These are phyloP conservation scores for Sesbania bispinosa DNA, from an alignment of 306 rosid genomes.

Conservation along the genomic window DNA sequence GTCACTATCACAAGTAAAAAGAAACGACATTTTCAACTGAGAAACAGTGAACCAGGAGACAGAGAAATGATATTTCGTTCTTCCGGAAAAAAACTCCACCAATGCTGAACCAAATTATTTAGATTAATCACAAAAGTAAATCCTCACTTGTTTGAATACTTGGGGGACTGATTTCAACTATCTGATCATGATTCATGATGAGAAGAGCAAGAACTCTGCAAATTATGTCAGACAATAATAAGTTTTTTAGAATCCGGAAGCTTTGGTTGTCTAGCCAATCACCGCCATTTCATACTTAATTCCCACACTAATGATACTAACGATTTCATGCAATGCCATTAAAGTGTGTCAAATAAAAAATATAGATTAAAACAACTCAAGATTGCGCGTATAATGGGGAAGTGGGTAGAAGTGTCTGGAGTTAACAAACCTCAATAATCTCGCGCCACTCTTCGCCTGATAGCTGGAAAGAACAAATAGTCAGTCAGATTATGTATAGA, in stretches of 20 bases:
- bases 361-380: slow-evolving; percentile 4
- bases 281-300: slow-evolving; percentile 23
- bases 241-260: slow-evolving; percentile 30
- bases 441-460: slow-evolving; percentile 45
- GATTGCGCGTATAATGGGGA: slow-evolving; percentile 8
- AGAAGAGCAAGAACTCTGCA: slow-evolving; percentile 50
- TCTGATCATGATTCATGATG: slow-evolving; percentile 45
- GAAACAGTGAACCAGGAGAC: neutral
- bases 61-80: slow-evolving; percentile 5
- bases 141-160: slow-evolving; percentile 45
- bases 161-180: slow-evolving; percentile 41
- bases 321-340: slow-evolving; percentile 22
- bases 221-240: slow-evolving; percentile 34
- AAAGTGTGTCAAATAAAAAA: neutral
- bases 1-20: neutral
- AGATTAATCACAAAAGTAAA: slow-evolving; percentile 34
- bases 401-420: slow-evolving; percentile 25
- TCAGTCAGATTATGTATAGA: slow-evolving; percentile 22
- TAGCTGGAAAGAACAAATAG: slow-evolving; percentile 38
- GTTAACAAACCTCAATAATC: slow-evolving; percentile 45
- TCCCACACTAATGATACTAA: slow-evolving; percentile 30
- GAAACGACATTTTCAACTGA: neutral
- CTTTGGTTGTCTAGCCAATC: slow-evolving; percentile 34
- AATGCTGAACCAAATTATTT: slow-evolving; percentile 29
- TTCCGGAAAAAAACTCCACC: slow-evolving; percentile 28